A percentile compares a stretch with the other conserved stretches of the same genome.
These are phyloP conservation scores for Puya raimondii DNA, from an alignment of 176 grass and related monocot genomes.

Conservation along the genomic window DNA sequence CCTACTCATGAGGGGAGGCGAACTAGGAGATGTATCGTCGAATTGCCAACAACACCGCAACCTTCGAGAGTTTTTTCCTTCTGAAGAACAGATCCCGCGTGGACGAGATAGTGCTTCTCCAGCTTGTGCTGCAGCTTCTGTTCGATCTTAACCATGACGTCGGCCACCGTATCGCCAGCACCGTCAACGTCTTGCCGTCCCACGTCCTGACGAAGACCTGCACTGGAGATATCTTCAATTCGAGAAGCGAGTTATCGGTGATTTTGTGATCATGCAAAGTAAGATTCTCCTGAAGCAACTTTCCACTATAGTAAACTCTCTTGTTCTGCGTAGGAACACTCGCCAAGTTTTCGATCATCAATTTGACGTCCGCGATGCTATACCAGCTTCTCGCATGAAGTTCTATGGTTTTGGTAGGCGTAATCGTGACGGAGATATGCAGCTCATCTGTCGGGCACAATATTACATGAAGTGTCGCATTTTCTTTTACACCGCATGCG, in stretches of 20 bases:
- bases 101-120: neutral
- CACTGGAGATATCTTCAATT: neutral
- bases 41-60: neutral
- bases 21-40: neutral
- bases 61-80: neutral
- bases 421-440: neutral
- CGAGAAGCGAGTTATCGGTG: neutral
- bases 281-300: conserved; percentile 7
- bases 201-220: conserved; percentile 3
- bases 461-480: conserved; percentile 15
- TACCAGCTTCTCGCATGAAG: conserved; percentile 22
- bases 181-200: conserved; percentile 2
- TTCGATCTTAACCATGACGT: conserved; percentile 10
- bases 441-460: conserved; percentile 2
- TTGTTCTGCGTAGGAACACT: neutral
- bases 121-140: neutral
- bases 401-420: neutral
- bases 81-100: neutral
- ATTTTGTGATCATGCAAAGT: conserved; percentile 15
- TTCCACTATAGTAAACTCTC: conserved; percentile 8
- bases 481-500: conserved; percentile 17
- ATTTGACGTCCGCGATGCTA: conserved; percentile 19
- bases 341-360: conserved; percentile 12
- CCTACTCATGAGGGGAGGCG: neutral
- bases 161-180: neutral